phyloP scores from a whole-genome alignment of 805 yeast species.

The Lipomyces yamanashiensis region DNA sequence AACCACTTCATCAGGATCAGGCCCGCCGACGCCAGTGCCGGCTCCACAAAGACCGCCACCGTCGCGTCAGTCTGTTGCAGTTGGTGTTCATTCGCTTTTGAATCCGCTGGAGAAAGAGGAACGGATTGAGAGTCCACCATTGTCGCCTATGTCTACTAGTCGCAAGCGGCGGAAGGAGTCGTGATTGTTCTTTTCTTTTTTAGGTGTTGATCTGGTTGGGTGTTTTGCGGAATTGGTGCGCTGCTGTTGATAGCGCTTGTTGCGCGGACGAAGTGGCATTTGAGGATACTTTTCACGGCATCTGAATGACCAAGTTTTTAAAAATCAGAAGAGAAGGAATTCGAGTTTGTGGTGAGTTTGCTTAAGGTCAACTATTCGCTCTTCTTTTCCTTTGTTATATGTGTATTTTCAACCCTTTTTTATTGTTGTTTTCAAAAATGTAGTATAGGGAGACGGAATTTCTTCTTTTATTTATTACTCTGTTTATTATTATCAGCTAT shows the following conservation, averaged over 20 bases:
- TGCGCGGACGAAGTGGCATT: too few species aligned
- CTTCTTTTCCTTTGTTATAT: neutral
- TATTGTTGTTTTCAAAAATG: neutral
- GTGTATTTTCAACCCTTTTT: neutral
- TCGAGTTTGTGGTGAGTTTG: too few species aligned
- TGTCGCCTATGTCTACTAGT: conserved; percentile 29
- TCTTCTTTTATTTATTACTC: neutral
- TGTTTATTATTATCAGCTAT: neutral
- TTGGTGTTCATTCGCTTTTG: conserved; percentile 30
- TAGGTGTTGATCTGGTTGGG: neutral
- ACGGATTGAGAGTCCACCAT: conserved; percentile 29
- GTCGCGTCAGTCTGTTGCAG: conserved; percentile 11
- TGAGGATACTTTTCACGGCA: too few species aligned
- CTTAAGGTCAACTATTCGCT: too few species aligned
- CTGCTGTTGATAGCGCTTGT: too few species aligned
- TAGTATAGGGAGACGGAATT: conserved; percentile 9
- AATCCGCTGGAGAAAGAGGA: conserved; percentile 31
- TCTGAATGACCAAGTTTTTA: too few species aligned
- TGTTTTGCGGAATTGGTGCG: too few species aligned
- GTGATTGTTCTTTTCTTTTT: neutral
- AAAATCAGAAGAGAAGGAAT: too few species aligned
- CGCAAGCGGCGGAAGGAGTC: conserved; percentile 33
- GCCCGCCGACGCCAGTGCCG: conserved; percentile 1
- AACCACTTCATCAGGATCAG: neutral
- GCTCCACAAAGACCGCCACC: conserved; percentile 1